Percentiles rank a stretch among this genome's conserved stretches.
These are phyloP conservation scores for Gnetum montanum DNA, from an alignment of 75 land plant genomes.

Conservation along the genomic window DNA sequence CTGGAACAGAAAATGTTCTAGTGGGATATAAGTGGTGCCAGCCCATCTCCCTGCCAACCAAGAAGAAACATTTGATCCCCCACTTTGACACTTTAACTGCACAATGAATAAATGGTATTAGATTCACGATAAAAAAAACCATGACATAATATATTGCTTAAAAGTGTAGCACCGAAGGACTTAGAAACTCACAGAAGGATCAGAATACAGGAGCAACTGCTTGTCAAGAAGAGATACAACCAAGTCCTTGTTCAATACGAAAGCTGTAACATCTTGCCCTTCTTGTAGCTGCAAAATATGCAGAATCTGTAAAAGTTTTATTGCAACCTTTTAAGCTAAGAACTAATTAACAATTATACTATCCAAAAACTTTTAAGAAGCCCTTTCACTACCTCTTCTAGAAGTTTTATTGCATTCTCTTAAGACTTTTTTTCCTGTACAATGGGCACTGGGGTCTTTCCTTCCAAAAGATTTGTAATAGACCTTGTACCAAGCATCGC, in stretches of 20 bases:
- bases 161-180: not conserved
- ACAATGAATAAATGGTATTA: not conserved
- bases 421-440: not conserved
- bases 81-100: conserved; percentile 93
- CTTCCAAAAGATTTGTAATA: conserved; percentile 3
- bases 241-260: conserved; percentile 82
- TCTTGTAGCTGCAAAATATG: conserved; percentile 56
- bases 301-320: conserved; percentile 61
- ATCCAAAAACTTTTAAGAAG: too few species aligned
- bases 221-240: conserved; percentile 84
- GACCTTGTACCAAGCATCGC: conserved; percentile 64
- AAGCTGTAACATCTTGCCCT: conserved; percentile 82
- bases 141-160: not conserved
- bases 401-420: not conserved
- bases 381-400: conserved; percentile 59
- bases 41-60: conserved; percentile 97
- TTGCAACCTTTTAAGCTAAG: too few species aligned
- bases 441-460: conserved; percentile 4
- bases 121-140: not conserved
- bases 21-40: conserved; percentile 49
- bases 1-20: too few species aligned
- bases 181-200: conserved; percentile 78
- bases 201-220: conserved; percentile 84
- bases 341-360: too few species aligned
- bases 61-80: conserved; percentile 98